Evolutionary conservation across 495 filamentous ascomycete species (phyloP).

Genomic region (Aspergillus hancockii): DNA sequence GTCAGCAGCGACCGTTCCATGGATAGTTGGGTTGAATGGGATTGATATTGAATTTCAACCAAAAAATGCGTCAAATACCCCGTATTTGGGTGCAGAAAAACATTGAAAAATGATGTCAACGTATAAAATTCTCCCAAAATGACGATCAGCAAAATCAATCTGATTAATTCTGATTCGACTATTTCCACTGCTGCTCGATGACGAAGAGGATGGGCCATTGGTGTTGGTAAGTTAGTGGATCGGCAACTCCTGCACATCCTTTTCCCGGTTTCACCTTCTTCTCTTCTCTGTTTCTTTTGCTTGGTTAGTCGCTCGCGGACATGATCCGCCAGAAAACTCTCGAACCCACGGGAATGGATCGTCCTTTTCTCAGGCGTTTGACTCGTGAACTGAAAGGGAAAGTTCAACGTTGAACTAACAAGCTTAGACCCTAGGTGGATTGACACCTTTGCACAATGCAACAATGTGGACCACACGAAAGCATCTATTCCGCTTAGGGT

Average conservation of each 20-base stretch:
- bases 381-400: slow-evolving; percentile 3
- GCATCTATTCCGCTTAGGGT: not conserved
- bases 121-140: not conserved
- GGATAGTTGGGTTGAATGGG: not conserved
- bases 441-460: not conserved
- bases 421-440: slow-evolving; percentile 3
- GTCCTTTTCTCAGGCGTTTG: slow-evolving; percentile 27
- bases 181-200: not conserved
- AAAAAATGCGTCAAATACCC: not conserved
- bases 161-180: not conserved
- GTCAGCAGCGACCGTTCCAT: not conserved
- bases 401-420: slow-evolving; percentile 2
- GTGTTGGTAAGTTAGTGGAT: slow-evolving; percentile 25
- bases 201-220: not conserved
- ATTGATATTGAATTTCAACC: not conserved
- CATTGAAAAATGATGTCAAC: not conserved
- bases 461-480: not conserved
- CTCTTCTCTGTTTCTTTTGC: slow-evolving; percentile 4
- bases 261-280: slow-evolving; percentile 31
- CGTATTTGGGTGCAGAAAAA: not conserved
- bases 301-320: slow-evolving; percentile 22
- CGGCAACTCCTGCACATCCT: slow-evolving; percentile 29
- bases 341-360: slow-evolving; percentile 36
- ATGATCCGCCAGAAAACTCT: slow-evolving; percentile 30
- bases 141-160: slow-evolving; percentile 1